Conservation (phyloP, 352 stramenopile species). For the Plasmopara muralis region DNA sequence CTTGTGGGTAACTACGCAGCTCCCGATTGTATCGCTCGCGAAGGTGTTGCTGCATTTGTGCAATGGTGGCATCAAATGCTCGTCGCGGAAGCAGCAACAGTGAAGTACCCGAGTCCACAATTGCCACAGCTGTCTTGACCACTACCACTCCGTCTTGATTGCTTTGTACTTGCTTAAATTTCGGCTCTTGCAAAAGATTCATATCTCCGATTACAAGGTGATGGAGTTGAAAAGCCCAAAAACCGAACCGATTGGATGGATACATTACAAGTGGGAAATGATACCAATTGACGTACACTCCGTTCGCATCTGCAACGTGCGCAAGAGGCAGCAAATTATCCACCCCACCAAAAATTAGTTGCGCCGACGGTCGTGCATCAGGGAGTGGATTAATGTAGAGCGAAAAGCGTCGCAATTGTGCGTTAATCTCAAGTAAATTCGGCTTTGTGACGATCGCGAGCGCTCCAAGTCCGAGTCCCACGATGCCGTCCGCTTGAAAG, state of each 20-base stretch:
- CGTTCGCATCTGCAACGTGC: conserved; percentile 5
- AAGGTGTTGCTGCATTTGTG: conserved; percentile 33
- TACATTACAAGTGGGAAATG: conserved; percentile 43
- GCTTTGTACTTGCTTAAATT: conserved; percentile 3
- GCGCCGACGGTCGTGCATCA: conserved; percentile 28
- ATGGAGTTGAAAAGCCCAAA: conserved; percentile 48
- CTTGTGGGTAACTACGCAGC: conserved; percentile 18
- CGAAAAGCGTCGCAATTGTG: conserved; percentile 39
- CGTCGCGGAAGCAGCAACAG: conserved; percentile 43
- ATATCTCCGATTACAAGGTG: conserved; percentile 21
- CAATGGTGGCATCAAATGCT: conserved; percentile 38
- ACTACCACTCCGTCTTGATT: conserved; percentile 15
- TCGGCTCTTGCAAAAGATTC: conserved; percentile 1
- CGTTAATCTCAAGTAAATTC: conserved; percentile 27
- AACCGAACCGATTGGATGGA: conserved; percentile 34
- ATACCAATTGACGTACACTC: conserved; percentile 28
- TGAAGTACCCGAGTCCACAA: conserved; percentile 67
- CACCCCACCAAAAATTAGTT: conserved; percentile 56
- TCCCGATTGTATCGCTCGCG: conserved; percentile 14
- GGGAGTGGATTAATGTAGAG: conserved; percentile 63
- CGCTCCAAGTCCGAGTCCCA: conserved; percentile 47
- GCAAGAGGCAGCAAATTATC: conserved; percentile 32
- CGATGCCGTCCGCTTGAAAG: conserved; percentile 60
- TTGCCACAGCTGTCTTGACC: conserved; percentile 24
- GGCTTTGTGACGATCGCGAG: conserved; percentile 55